These are phyloP conservation scores for Cyberlindnera bimundalis DNA, from an alignment of 805 yeast genomes.

Conservation along the genomic window DNA sequence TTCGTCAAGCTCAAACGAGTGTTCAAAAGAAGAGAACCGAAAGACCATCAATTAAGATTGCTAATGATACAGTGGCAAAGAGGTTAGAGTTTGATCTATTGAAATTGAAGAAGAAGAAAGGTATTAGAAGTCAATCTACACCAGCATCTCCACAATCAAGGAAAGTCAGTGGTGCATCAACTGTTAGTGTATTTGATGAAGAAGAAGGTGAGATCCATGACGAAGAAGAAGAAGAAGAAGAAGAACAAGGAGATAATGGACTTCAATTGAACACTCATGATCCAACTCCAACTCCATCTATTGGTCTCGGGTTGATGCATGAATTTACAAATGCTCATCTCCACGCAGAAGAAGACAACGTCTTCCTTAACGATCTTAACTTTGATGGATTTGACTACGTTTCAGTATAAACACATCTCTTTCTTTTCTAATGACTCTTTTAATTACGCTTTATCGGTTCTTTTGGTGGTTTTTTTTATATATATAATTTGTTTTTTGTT, in stretches of 20 bases:
- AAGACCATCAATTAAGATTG: conserved; percentile 9
- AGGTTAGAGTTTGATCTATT: conserved; percentile 20
- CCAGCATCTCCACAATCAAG: conserved; percentile 15
- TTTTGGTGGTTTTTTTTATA: no score
- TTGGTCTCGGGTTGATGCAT: conserved; percentile 10
- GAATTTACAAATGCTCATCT: conserved; percentile 7
- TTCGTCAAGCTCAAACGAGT: conserved; percentile 13
- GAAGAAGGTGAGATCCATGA: conserved; percentile 5
- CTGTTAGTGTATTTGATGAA: conserved; percentile 5
- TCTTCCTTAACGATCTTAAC: conserved; percentile 19
- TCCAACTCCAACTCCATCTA: conserved; percentile 2
- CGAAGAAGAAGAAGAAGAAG: conserved; percentile 2
- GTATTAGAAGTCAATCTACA: conserved; percentile 5
- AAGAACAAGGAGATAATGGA: not conserved
- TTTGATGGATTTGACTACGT: conserved; percentile 12
- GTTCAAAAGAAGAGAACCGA: conserved; percentile 14
- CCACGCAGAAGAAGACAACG: conserved; percentile 16
- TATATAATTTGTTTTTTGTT: no score
- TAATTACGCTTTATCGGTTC: not conserved
- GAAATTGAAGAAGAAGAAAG: conserved; percentile 5
- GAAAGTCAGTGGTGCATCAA: conserved; percentile 15
- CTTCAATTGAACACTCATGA: not conserved
- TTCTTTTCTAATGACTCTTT: no score
- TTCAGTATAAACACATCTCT: not conserved
- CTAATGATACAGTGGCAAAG: conserved; percentile 24